Conservation (phyloP, 1,284 basidiomycete species). For the Xerocomus nothofagi region DNA sequence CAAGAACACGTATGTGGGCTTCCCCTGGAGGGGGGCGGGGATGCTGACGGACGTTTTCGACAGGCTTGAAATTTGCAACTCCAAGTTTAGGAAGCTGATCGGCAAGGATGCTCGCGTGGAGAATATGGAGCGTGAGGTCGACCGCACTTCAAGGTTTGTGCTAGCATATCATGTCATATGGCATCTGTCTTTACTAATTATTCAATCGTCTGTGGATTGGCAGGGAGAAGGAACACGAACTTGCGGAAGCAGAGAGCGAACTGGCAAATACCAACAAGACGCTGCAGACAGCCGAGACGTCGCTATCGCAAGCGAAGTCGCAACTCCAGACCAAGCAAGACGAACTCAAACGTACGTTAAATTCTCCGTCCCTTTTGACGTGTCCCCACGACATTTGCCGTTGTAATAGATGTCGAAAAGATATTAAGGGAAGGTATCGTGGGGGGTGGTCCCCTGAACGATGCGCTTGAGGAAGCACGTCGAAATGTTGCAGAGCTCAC, state of each 20-base stretch:
- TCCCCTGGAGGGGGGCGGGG: neutral
- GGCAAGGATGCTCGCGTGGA: slow-evolving; percentile 59
- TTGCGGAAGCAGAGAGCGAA: slow-evolving; percentile 54
- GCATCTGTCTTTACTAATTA: neutral
- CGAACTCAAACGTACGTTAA: slow-evolving; percentile 58
- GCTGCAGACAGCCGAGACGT: slow-evolving; percentile 63
- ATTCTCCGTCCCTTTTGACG: too few relatives aligned
- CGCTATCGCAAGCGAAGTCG: slow-evolving; percentile 54
- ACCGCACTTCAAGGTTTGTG: slow-evolving; percentile 56
- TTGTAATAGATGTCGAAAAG: slow-evolving; percentile 57
- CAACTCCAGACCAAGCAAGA: slow-evolving; percentile 65
- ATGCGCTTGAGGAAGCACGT: slow-evolving; percentile 58
- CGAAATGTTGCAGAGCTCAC: slow-evolving; percentile 53
- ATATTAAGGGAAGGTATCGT: slow-evolving; percentile 49
- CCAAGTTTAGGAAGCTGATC: slow-evolving; percentile 64
- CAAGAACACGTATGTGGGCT: slow-evolving; percentile 58
- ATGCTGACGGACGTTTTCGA: neutral
- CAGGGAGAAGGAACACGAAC: slow-evolving; percentile 70
- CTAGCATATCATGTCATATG: neutral
- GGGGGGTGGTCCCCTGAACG: slow-evolving; percentile 46
- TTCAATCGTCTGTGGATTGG: slow-evolving; percentile 3
- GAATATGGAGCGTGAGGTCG: slow-evolving; percentile 73
- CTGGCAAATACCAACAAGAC: slow-evolving; percentile 51
- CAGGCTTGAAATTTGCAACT: slow-evolving; percentile 63
- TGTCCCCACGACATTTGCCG: neutral